A percentile compares a stretch with the other conserved stretches of the same genome.
These are phyloP conservation scores for Berberis thunbergii DNA, from an alignment of 164 flowering plant genomes.

Conservation along the genomic window DNA sequence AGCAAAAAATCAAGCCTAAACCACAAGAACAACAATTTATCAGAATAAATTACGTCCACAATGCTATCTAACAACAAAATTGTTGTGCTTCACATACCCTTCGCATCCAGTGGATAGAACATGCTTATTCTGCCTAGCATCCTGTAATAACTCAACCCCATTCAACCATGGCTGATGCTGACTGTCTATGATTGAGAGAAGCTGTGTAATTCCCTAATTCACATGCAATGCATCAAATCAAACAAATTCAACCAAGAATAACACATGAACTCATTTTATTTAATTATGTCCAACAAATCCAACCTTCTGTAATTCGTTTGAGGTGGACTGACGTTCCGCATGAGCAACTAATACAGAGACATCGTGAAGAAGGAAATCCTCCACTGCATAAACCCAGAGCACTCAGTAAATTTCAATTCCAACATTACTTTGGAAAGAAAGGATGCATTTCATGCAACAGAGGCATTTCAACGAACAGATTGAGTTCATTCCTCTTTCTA, in stretches of 20 bases:
- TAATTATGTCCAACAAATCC: neutral
- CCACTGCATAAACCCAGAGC: conserved; percentile 33
- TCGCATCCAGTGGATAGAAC: conserved; percentile 48
- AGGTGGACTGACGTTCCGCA: conserved; percentile 33
- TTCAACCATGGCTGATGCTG: conserved; percentile 55
- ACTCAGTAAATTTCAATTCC: no score
- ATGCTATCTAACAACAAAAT: neutral
- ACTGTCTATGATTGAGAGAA: conserved; percentile 46
- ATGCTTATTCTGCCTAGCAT: conserved; percentile 38
- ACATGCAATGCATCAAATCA: neutral
- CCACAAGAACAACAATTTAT: neutral
- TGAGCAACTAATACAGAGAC: conserved; percentile 34
- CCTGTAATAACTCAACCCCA: conserved; percentile 60
- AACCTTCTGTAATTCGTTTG: conserved; percentile 59
- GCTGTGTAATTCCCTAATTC: conserved; percentile 52
- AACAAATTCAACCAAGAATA: neutral
- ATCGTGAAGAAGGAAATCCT: conserved; percentile 70
- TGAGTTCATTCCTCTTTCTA: no score
- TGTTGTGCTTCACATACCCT: conserved; percentile 33
- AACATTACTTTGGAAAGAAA: no score
- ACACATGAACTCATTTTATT: neutral
- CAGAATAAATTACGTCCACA: neutral
- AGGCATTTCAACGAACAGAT: no score
- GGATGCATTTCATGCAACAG: no score
- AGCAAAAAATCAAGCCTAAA: conserved; percentile 57